These are phyloP conservation scores for Bauhinia variegata DNA, from an alignment of 306 rosid genomes.

Conservation along the genomic window DNA sequence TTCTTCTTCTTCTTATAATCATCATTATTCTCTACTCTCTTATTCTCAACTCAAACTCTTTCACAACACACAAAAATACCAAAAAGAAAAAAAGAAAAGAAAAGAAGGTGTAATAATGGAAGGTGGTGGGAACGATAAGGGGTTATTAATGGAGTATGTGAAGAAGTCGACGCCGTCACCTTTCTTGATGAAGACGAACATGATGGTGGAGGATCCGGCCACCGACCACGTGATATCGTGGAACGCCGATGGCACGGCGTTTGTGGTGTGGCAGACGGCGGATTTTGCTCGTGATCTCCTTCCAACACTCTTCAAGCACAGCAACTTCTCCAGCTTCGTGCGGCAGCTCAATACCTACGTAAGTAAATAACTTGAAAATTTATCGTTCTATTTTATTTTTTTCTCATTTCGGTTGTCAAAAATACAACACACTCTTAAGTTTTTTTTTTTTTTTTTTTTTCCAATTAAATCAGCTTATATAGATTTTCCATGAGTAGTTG, in stretches of 20 bases:
- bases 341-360: conserved; percentile 97
- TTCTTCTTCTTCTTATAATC: background rate
- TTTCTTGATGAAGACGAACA: conserved; percentile 83
- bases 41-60: too few species aligned
- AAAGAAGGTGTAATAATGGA: too few species aligned
- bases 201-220: conserved; percentile 79
- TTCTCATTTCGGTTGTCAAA: too few species aligned
- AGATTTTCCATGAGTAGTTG: too few species aligned
- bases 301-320: conserved; percentile 93
- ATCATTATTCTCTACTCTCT: background rate
- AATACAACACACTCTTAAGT: too few species aligned
- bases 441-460: too few species aligned
- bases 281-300: conserved; percentile 94
- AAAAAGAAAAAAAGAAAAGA: too few species aligned
- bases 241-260: conserved; percentile 75
- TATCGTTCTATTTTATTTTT: background rate
- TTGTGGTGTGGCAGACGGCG: conserved; percentile 91
- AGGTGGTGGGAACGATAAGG: conserved; percentile 47
- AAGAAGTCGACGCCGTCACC: conserved; percentile 86
- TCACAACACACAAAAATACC: too few species aligned
- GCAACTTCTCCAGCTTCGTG: conserved; percentile 96
- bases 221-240: conserved; percentile 75
- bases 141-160: conserved; percentile 57
- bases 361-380: conserved; percentile 36
- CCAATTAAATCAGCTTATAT: too few species aligned